phyloP scores from a whole-genome alignment of 371 early-diverging fungal species.

The Apophysomyces variabilis region DNA sequence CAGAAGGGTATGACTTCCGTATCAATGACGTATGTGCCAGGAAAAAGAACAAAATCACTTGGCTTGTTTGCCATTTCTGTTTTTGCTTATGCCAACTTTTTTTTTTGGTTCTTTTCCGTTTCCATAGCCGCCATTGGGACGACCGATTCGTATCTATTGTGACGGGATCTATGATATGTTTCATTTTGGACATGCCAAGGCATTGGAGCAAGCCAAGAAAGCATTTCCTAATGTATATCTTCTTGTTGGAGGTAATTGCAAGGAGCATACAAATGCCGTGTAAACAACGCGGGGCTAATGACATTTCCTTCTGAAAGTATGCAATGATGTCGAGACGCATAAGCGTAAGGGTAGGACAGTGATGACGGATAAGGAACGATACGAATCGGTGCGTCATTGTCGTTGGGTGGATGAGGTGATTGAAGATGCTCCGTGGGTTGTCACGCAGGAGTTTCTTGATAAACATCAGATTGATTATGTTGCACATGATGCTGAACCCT shows the following conservation, averaged over 20 bases:
- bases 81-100: neutral
- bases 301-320: slow-evolving; percentile 51
- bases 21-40: slow-evolving; percentile 24
- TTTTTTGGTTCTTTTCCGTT: no score
- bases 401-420: slow-evolving; percentile 96
- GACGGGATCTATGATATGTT: slow-evolving; percentile 96
- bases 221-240: slow-evolving; percentile 86
- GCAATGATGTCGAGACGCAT: slow-evolving; percentile 82
- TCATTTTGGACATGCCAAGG: slow-evolving; percentile 94
- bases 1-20: slow-evolving; percentile 25
- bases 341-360: slow-evolving; percentile 89
- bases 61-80: neutral
- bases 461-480: slow-evolving; percentile 91
- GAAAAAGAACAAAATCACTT: neutral
- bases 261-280: neutral
- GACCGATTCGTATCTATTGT: slow-evolving; percentile 87
- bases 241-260: slow-evolving; percentile 83
- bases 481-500: slow-evolving; percentile 95
- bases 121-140: slow-evolving; percentile 66
- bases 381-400: slow-evolving; percentile 89
- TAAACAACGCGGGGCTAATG: neutral
- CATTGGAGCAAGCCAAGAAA: slow-evolving; percentile 95
- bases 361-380: slow-evolving; percentile 82
- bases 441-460: slow-evolving; percentile 86
- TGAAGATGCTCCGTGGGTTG: slow-evolving; percentile 86